A percentile compares a stretch with the other conserved stretches of the same genome.
Evolutionary conservation across 495 filamentous ascomycete genomes (phyloP).

Genomic region (Amorphotheca resinae): DNA sequence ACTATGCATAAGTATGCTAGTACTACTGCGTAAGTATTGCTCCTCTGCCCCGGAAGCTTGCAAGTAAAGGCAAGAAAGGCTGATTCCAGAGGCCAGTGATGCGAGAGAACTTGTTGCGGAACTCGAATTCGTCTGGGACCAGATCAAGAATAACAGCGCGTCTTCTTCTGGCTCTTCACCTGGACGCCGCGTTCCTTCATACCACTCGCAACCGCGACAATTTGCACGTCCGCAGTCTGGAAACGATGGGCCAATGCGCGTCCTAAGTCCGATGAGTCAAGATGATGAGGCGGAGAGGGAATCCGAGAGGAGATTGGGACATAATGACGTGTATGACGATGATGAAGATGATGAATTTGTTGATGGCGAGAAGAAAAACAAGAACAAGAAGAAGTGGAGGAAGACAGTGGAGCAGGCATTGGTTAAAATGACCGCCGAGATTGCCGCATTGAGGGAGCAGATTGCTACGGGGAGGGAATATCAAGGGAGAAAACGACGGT

Average conservation of each 20-base stretch:
- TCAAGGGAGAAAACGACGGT: conserved; percentile 38
- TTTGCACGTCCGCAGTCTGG: conserved; percentile 35
- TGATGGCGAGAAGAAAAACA: conserved; percentile 23
- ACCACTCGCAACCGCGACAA: conserved; percentile 22
- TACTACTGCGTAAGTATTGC: conserved; percentile 47
- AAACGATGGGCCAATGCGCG: conserved; percentile 44
- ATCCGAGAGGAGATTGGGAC: conserved; percentile 22
- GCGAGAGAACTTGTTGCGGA: conserved; percentile 82
- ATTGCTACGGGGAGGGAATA: conserved; percentile 56
- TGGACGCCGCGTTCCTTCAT: conserved; percentile 4
- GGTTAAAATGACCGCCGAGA: conserved; percentile 80
- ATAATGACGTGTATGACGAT: conserved; percentile 28
- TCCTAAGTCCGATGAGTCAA: conserved; percentile 72
- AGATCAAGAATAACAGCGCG: conserved; percentile 73
- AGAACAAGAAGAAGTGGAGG: conserved; percentile 53
- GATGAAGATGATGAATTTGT: conserved; percentile 36
- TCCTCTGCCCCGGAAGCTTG: background rate
- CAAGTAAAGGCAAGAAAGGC: too few species aligned
- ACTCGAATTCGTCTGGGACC: conserved; percentile 97
- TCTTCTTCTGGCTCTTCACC: conserved; percentile 46
- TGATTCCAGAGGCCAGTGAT: too few species aligned
- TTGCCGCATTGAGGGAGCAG: conserved; percentile 87
- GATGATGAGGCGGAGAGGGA: conserved; percentile 53
- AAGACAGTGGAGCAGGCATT: conserved; percentile 76
- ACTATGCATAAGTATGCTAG: conserved; percentile 92